These are phyloP conservation scores for Suhomyces taliae DNA, from an alignment of 1,139 yeast species.

Conservation along the genomic window DNA sequence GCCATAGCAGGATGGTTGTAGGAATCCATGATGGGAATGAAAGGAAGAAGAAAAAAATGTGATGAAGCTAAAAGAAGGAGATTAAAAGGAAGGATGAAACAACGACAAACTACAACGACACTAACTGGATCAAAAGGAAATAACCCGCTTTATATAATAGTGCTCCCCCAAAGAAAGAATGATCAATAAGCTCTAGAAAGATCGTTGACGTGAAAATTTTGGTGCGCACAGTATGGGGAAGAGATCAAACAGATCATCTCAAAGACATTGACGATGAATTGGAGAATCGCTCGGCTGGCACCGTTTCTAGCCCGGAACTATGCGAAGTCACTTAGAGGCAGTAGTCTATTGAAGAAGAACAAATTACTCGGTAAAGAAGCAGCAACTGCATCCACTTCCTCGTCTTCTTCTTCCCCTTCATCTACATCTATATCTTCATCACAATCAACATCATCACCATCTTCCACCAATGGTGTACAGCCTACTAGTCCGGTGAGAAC, in stretches of 20 bases:
- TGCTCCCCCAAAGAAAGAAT: background rate
- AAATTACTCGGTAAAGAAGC: background rate
- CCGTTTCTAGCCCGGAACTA: background rate
- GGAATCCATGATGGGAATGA: background rate
- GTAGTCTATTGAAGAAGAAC: constrained; percentile 1
- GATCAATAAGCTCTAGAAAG: background rate
- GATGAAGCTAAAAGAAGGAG: too few species aligned
- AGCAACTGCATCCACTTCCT: constrained; percentile 13
- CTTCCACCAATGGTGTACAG: constrained; percentile 24
- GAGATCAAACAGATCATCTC: background rate
- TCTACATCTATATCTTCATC: background rate
- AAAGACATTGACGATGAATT: background rate
- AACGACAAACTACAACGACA: background rate
- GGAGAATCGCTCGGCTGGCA: background rate
- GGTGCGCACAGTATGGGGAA: constrained; percentile 3
- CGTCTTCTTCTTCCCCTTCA: background rate
- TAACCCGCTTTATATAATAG: background rate
- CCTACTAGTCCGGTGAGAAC: constrained; percentile 71
- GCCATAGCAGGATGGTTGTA: background rate
- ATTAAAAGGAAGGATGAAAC: too few species aligned
- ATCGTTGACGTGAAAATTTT: constrained; percentile 2
- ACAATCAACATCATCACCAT: background rate
- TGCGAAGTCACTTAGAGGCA: constrained; percentile 5
- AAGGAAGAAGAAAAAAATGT: too few species aligned
- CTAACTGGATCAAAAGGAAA: background rate